Base-by-base conservation (phyloP, 331 rosid genomes). In the Rhamnella rubrinervis region DNA sequence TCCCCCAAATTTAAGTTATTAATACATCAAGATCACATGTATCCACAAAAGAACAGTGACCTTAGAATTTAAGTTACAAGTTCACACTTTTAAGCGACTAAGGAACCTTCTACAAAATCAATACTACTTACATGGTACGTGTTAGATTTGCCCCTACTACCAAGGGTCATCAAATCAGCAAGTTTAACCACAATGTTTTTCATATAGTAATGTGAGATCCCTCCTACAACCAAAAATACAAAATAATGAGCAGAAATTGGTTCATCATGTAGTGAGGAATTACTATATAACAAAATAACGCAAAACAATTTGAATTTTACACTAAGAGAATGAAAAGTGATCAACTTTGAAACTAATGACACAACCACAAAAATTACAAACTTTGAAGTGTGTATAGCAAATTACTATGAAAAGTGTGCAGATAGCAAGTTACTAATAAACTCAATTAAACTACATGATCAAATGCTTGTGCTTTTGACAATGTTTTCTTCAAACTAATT, bases 151-250 rank as follows among this genome's bases (percentile, higher is more conserved):
- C 78, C 83, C 63, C 77, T 82, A 12, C 61, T 59, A 51, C 63
- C 68, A 49, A 59, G 76, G 76, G 41, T 85, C 88, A 86, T 87
- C 76, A 77, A 78, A 69, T 84, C 87, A 71, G 92, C 89, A 71
- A 93, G 92, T 77, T 83, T 87, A 82, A 82, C 91, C 71, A 85
- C 86, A 76, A 88, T 79, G 78, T 57, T 79, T 84, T 65, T 85
- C 96, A 87, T 82, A 59, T 78, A 80, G 70, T 75, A 66, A 68
- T 46, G 59, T 20, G 97, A 89, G 61, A 71, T 52, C 68, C 82
- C 83, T 69, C 97, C 98, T 93, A 76, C 75, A 88, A 72, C 66
- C 65, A 82, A 56, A 18, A 66, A 68, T 64, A 31, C 74, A 82
- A 26, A 80, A 69, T 73, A 59, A 71, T 51, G 66, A 53, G 46